A percentile compares a stretch with the other conserved stretches of the same genome.
phyloP scores from a whole-genome alignment of 192 early-diverging fungal species.

The Backusella liffmaniae region DNA sequence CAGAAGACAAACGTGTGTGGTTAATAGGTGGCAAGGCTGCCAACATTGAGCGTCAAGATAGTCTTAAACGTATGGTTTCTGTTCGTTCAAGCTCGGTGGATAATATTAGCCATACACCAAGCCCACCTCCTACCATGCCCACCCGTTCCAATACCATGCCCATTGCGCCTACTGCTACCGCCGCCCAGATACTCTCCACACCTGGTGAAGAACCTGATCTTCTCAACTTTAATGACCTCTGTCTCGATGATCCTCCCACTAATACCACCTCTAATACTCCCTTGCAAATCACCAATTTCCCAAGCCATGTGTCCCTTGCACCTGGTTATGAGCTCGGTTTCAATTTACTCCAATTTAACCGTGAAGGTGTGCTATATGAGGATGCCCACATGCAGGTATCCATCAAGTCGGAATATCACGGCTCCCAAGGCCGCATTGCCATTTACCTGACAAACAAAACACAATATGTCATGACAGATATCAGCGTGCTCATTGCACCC shows the following conservation, averaged over 20 bases:
- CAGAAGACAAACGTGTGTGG: constrained; percentile 96
- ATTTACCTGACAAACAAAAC: constrained; percentile 93
- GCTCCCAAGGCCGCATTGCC: constrained; percentile 83
- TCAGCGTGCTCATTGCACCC: constrained; percentile 54
- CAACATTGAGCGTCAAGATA: constrained; percentile 59
- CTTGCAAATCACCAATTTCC: constrained; percentile 25
- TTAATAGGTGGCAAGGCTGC: constrained; percentile 86
- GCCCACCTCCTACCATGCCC: neutral
- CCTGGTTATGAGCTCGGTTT: constrained; percentile 53
- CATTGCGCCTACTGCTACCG: neutral
- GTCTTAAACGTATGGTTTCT: constrained; percentile 35
- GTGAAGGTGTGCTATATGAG: constrained; percentile 92
- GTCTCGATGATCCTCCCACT: neutral
- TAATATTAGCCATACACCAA: neutral
- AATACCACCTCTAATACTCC: constrained; percentile 13
- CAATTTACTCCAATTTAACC: constrained; percentile 61
- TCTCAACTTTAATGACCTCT: constrained; percentile 35
- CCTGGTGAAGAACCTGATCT: constrained; percentile 27
- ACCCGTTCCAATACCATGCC: constrained; percentile 10
- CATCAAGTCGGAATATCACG: constrained; percentile 92
- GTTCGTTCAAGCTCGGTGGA: constrained; percentile 20
- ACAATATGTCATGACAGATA: constrained; percentile 59
- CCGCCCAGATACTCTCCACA: neutral
- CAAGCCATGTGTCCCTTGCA: constrained; percentile 44
- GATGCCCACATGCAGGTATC: constrained; percentile 88